A percentile compares a stretch with the other conserved stretches of the same genome.
Conservation (phyloP, 208 protist species). For the Novymonas esmeraldas region DNA sequence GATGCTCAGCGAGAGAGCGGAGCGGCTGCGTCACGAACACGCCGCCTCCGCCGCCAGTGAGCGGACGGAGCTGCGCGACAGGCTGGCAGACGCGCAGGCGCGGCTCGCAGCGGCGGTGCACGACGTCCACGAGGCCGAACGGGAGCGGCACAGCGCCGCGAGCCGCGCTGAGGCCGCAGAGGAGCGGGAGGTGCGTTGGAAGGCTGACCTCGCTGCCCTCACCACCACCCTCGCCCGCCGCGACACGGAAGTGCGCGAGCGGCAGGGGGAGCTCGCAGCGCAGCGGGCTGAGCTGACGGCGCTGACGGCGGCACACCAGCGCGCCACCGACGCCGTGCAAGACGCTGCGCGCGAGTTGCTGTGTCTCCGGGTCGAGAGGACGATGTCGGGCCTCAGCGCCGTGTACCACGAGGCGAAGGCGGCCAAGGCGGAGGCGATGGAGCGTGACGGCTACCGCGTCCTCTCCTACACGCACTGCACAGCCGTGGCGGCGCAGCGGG, state of each 20-base stretch:
- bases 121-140: slow-evolving; percentile 13
- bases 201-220: background rate
- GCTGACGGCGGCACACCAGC: slow-evolving; percentile 24
- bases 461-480: slow-evolving; percentile 4
- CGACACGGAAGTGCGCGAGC: slow-evolving; percentile 18
- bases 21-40: slow-evolving; percentile 31
- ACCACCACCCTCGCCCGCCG: slow-evolving; percentile 3
- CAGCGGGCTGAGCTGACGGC: slow-evolving; percentile 29
- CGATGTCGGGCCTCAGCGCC: slow-evolving; percentile 33
- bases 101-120: slow-evolving; percentile 20
- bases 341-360: slow-evolving; percentile 37
- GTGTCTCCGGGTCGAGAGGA: slow-evolving; percentile 42
- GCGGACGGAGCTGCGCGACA: slow-evolving; percentile 30
- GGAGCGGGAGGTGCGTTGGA: background rate
- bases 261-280: slow-evolving; percentile 16
- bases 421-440: slow-evolving; percentile 38
- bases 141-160: background rate
- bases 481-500: slow-evolving; percentile 13
- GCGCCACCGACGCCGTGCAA: slow-evolving; percentile 17
- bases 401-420: slow-evolving; percentile 32
- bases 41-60: slow-evolving; percentile 32
- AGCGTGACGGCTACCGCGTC: slow-evolving; percentile 30
- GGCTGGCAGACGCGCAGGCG: slow-evolving; percentile 30
- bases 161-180: background rate
- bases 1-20: slow-evolving; percentile 23